These are phyloP conservation scores for Agapanthus africanus DNA, from an alignment of 106 monocot genomes.

Conservation along the genomic window DNA sequence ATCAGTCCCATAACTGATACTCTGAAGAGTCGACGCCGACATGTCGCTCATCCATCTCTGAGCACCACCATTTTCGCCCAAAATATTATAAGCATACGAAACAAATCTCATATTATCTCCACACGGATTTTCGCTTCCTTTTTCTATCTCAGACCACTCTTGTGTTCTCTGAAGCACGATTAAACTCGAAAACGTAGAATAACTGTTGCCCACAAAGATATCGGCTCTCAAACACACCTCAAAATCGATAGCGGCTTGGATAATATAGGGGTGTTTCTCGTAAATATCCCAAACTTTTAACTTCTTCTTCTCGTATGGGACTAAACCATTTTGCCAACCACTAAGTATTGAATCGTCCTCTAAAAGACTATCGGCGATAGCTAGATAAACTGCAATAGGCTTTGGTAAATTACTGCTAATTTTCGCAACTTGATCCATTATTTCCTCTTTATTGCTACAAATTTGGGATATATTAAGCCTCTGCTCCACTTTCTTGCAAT, in stretches of 20 bases:
- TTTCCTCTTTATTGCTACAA: constrained; percentile 89
- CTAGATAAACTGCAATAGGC: constrained; percentile 72
- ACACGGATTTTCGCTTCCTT: constrained; percentile 36
- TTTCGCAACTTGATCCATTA: constrained; percentile 46
- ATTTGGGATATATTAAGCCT: constrained; percentile 53
- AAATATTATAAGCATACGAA: constrained; percentile 85
- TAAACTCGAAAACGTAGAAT: constrained; percentile 90
- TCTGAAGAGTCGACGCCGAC: constrained; percentile 49
- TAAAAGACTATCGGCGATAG: constrained; percentile 82
- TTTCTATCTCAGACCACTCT: constrained; percentile 34
- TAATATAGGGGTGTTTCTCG: constrained; percentile 65
- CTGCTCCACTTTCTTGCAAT: constrained; percentile 86
- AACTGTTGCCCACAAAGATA: constrained; percentile 90
- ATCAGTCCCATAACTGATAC: constrained; percentile 82
- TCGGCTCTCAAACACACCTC: constrained; percentile 78
- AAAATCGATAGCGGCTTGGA: constrained; percentile 87
- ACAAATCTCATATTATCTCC: constrained; percentile 11
- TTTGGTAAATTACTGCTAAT: constrained; percentile 21
- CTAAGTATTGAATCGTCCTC: constrained; percentile 57
- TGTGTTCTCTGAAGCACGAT: constrained; percentile 71
- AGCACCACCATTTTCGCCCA: constrained; percentile 43
- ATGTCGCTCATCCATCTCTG: constrained; percentile 84
- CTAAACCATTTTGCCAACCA: constrained; percentile 72
- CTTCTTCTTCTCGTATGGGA: constrained; percentile 80
- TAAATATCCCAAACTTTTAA: constrained; percentile 72